A percentile compares a stretch with the other conserved stretches of the same genome.
Conservation (phyloP, 768 basidiomycete genomes). For the Leucosporidium yakuticum region DNA sequence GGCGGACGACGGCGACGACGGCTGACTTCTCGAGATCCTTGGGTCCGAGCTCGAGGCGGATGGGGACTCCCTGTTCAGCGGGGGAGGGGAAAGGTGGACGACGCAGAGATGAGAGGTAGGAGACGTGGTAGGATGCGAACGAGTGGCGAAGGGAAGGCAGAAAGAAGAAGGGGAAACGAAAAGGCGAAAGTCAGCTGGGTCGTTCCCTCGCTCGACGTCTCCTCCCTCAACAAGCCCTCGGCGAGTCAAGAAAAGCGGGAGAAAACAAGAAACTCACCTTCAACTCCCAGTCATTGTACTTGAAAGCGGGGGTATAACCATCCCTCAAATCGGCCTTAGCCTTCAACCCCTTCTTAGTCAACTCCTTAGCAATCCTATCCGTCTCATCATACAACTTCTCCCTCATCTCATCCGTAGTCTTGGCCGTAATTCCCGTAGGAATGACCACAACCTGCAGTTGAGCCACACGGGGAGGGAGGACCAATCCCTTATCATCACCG, state of each 20-base stretch:
- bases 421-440: constrained; percentile 88
- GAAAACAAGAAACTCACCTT: constrained; percentile 53
- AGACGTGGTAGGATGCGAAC: background rate
- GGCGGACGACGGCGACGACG: constrained; percentile 75
- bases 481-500: constrained; percentile 93
- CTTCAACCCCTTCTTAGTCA: constrained; percentile 68
- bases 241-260: background rate
- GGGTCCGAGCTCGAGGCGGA: constrained; percentile 95
- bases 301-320: constrained; percentile 95
- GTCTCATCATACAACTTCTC: constrained; percentile 68
- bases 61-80: constrained; percentile 73
- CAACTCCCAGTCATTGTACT: constrained; percentile 99
- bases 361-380: constrained; percentile 61
- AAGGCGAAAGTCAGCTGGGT: constrained; percentile 7
- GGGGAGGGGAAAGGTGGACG: background rate
- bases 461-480: constrained; percentile 96
- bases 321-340: constrained; percentile 89
- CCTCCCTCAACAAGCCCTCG: background rate
- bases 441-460: constrained; percentile 82
- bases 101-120: background rate
- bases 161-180: constrained; percentile 5
- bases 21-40: constrained; percentile 78
- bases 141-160: too few relatives aligned
- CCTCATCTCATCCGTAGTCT: constrained; percentile 56
- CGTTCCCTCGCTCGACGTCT: too few relatives aligned